Base-by-base conservation (phyloP, 2,329 filamentous ascomycete genomes). In the Fusarium illudens region DNA sequence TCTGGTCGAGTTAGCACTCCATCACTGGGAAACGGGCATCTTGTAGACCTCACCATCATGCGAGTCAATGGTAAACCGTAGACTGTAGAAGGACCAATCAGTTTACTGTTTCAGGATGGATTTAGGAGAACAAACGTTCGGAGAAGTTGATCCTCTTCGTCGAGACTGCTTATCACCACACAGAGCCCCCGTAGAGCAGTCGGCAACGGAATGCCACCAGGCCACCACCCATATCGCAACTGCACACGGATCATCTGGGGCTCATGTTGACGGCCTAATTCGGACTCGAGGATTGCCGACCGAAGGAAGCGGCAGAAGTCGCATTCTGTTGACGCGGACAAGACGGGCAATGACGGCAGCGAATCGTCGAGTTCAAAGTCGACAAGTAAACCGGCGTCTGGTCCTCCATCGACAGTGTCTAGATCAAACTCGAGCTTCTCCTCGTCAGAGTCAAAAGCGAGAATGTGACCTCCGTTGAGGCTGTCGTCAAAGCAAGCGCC, bases 401-500 rank as follows among this genome's bases (percentile, higher is more conserved):
- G 2, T 4, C 12, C 29, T 1, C 7, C 1, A 7, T 12, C 9
- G 25, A 6, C 25, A 8, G 25, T 8, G 25, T 27, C 25, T 8
- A 2, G 25, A 25, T 20, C 22, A 27, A 46, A 27, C 10, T 46
- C 6, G 15, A 46, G 39, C 5, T 7, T 46, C 22, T 27, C 36
- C 10, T 20, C 22, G n/a, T n/a, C n/a, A n/a, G n/a, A n/a, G n/a
- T n/a, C n/a, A n/a, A n/a, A n/a, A n/a, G n/a, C n/a, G n/a, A n/a
- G n/a, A n/a, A n/a, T n/a, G n/a, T n/a, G n/a, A n/a, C n/a, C n/a
- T 46, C 22, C 10, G 39, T 27, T 46, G 39, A 17, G 39, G 39
- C 39, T 46, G 39, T 46, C 39, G 12, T 46, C 39, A 17, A 46
- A 46, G 39, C 39, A 46, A 12, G 39, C 39, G 22, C 10, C 22